Evolutionary conservation across 768 basidiomycete genomes (phyloP), one percentile per base, ranked within the genome.

Genomic region (Neoboletus subvelutipes): DNA sequence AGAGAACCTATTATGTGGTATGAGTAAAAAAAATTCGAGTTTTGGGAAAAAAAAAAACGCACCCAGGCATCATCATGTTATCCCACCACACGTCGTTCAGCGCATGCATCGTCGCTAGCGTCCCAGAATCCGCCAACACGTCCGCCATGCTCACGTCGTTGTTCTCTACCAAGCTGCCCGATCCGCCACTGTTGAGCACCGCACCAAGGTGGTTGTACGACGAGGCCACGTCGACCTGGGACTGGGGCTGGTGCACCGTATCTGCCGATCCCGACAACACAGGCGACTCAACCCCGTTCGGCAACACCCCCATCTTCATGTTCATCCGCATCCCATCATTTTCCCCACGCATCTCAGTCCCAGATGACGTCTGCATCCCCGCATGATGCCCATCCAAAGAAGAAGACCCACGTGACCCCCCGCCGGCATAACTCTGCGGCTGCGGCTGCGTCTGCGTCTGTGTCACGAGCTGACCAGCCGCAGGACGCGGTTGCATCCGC

Each of bases 31-130:
- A n/a, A n/a, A n/a, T n/a, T n/a, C n/a, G n/a, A n/a, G n/a, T n/a
- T n/a, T n/a, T n/a, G n/a, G 15, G 6, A 31, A 0, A 37, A 12
- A 11, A 2, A 12, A 5, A 49, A 29, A 29, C 51, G 41, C 1
- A 61, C 86, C 90, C 90, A 37, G 90, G 90, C 87, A 92, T 88
- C 88, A 91, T 87, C 84, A 90, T 86, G 48, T 81, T 87, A 43
- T 79, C 72, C 88, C 87, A 90, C 81, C 84, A 92, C 9, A 74
- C 78, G 49, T 85, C 88, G 59, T 87, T 85, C 54, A 92, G 75
- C 29, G 83, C 83, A 49, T 83, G 80, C 85, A 92, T 86, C 20
- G 87, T 81, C 1, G 88, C 89, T 58, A 88, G 76, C 71, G 83
- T 80, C 45, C 87, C 77, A 0, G 76, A 81, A 41, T 82, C 85